Evolutionary conservation across 2,329 filamentous ascomycete genomes (phyloP).

Genomic region (Trichophyton simii): DNA sequence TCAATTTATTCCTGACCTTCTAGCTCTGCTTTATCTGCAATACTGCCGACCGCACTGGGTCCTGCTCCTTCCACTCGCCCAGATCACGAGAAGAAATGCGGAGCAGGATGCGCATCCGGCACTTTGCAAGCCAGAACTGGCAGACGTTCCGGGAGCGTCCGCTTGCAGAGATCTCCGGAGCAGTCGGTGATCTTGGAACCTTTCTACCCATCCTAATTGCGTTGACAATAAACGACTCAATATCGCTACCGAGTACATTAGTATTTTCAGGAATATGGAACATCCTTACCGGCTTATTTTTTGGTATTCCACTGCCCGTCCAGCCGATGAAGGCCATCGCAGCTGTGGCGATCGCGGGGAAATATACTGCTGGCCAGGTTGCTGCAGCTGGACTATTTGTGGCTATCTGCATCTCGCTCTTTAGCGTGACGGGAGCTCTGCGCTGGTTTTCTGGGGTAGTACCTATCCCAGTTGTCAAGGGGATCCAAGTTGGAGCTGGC

Average conservation of each 20-base stretch:
- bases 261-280: conserved; percentile 85
- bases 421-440: conserved; percentile 70
- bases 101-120: conserved; percentile 6
- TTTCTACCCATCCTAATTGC: conserved; percentile 81
- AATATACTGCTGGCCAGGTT: conserved; percentile 55
- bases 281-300: conserved; percentile 64
- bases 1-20: too few relatives aligned
- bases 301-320: conserved; percentile 81
- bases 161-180: conserved; percentile 71
- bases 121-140: conserved; percentile 38
- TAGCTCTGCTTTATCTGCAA: too few relatives aligned
- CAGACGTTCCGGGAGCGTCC: conserved; percentile 44
- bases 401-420: conserved; percentile 56
- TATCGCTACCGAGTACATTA: conserved; percentile 71
- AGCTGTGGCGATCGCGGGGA: conserved; percentile 66
- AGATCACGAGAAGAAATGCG: neutral
- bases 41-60: too few relatives aligned
- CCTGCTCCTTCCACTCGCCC: neutral
- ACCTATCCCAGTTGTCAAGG: conserved; percentile 79
- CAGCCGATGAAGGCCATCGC: conserved; percentile 89
- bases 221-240: conserved; percentile 62
- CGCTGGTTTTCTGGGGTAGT: conserved; percentile 59
- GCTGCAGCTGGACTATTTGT: conserved; percentile 78
- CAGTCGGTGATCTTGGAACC: conserved; percentile 79
- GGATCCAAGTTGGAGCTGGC: conserved; percentile 87